Evolutionary conservation across 2,329 filamentous ascomycete genomes (phyloP), one percentile per base, ranked within the genome.

Genomic region (Westerdykella aurantiaca): DNA sequence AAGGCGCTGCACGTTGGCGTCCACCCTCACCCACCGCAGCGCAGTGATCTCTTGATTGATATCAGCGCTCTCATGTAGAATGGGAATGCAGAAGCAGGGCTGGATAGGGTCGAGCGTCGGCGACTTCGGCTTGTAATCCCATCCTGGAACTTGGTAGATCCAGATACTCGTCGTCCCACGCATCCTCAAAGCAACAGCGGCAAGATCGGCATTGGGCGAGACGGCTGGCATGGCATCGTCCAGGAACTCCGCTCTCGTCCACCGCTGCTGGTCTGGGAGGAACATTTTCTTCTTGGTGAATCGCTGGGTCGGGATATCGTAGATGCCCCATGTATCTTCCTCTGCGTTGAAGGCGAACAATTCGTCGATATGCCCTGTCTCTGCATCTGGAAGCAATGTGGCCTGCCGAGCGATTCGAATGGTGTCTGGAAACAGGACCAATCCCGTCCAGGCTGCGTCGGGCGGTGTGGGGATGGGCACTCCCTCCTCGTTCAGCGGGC

Each of bases 151-250:
- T 41, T 67, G 53, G 42, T 68, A 69, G 23, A 69, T 54, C 64
- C 65, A 67, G 37, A 69, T 60, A 21, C 61, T 64, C n/a, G 64
- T 68, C 1, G 58, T 64, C 10, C 63, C 63, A 1, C 61, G 59
- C 52, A 67, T 65, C 6, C 63, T 57, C 16, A 69, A 52, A 16
- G 66, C 66, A 12, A 69, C 58, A 29, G 67, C 67, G 5, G 66
- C 64, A 11, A 67, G 54, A 44, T 67, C 62, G 4, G 60, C 60
- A 33, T 64, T 63, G 1, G 61, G 61, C 6, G 67, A 69, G 5
- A 70, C 60, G 5, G 66, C 64, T 3, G 67, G 67, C 55, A 69
- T 64, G 14, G 67, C 63, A 47, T 69, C 66, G 43, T 69, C 67
- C 10, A 68, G 53, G 13, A 64, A 66, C 22, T 69, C 66, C 4